Percentiles rank a stretch among this genome's conserved stretches.
These are phyloP conservation scores for Amauroascus verrucosus DNA, from an alignment of 2,329 filamentous ascomycete genomes.

Conservation along the genomic window DNA sequence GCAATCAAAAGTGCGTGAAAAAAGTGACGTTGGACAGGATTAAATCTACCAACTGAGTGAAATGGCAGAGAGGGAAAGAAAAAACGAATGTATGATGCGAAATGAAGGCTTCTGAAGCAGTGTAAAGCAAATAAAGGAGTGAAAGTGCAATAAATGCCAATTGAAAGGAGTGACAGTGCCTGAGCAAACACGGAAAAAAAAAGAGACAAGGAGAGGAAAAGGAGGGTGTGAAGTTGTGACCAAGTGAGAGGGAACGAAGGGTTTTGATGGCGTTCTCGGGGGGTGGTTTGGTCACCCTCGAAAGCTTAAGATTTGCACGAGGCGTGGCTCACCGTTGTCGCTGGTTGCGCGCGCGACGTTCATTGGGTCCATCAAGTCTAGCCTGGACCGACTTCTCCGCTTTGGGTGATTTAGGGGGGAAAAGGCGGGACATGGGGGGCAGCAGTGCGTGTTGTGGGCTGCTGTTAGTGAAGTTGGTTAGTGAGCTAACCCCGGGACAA, in stretches of 20 bases:
- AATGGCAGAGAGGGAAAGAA: neutral
- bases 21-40: neutral
- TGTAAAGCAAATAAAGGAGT: conserved; percentile 15
- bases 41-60: neutral
- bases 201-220: neutral
- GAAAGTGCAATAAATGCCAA: conserved; percentile 9
- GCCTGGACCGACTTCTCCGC: neutral
- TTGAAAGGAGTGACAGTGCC: conserved; percentile 10
- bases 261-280: conserved; percentile 2
- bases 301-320: conserved; percentile 1
- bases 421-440: neutral
- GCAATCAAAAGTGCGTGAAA: conserved; percentile 2
- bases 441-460: no score
- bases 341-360: neutral
- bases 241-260: neutral
- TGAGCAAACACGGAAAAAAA: neutral
- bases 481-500: no score
- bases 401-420: neutral
- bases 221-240: neutral
- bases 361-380: neutral
- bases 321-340: neutral
- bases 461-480: no score
- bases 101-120: neutral
- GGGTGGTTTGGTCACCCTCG: no score
- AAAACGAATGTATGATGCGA: conserved; percentile 12